phyloP scores from a whole-genome alignment of 768 basidiomycete species.

The Termitomyces eurrhizus region DNA sequence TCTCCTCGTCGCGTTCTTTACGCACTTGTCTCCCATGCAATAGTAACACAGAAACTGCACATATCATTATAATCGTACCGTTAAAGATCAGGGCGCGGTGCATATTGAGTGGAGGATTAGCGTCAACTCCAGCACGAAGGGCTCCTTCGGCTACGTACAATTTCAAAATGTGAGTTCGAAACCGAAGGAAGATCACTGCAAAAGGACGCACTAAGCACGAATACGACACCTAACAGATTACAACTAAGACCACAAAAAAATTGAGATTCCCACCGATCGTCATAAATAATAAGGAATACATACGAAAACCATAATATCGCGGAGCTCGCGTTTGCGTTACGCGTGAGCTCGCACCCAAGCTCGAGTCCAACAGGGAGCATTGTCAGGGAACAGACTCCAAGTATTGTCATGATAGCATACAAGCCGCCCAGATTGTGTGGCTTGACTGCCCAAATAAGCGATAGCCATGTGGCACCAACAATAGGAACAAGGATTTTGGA shows the following conservation, averaged over 20 bases:
- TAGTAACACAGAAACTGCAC: constrained; percentile 42
- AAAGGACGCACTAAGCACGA: constrained; percentile 51
- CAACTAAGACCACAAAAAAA: constrained; percentile 35
- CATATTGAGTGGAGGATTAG: constrained; percentile 75
- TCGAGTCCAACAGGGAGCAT: constrained; percentile 78
- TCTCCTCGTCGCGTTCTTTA: constrained; percentile 58
- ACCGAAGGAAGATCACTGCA: neutral
- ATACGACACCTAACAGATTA: constrained; percentile 61
- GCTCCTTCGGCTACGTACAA: constrained; percentile 54
- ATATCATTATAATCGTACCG: constrained; percentile 42
- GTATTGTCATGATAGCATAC: constrained; percentile 63
- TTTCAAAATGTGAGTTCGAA: neutral
- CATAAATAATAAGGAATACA: constrained; percentile 20
- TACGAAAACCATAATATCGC: constrained; percentile 76
- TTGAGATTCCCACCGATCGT: neutral
- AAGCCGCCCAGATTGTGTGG: constrained; percentile 57
- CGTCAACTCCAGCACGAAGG: constrained; percentile 56
- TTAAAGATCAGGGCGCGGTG: constrained; percentile 62
- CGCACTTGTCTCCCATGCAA: constrained; percentile 60
- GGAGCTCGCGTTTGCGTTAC: constrained; percentile 74
- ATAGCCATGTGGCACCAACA: constrained; percentile 61
- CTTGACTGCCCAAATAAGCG: constrained; percentile 80
- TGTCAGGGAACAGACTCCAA: constrained; percentile 62
- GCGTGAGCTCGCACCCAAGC: constrained; percentile 73
- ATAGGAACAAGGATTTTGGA: constrained; percentile 59